Base-by-base conservation (phyloP, 768 basidiomycete species). In the Trametes elegans region DNA sequence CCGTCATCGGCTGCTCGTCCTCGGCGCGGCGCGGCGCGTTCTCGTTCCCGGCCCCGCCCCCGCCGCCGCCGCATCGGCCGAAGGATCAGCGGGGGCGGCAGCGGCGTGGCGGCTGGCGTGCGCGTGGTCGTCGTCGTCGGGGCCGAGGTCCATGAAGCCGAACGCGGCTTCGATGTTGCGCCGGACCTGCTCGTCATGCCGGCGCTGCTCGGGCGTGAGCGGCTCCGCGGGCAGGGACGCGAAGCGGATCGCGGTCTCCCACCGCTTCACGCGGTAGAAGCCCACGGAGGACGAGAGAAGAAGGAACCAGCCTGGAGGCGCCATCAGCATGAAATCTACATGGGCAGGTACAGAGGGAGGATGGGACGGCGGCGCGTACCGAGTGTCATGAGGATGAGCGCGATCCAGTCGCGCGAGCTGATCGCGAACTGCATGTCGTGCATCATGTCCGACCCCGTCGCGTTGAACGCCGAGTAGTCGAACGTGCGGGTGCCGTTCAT, bases 271-370 rank as follows among this genome's bases (percentile, higher is more conserved):
- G 57, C 90, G 85, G 82, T 85, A 87, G 71, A 80, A 97, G 9
- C 88, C 85, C 27, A 93, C 82, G 50, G 89, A 53, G 31, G 90
- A 92, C 1, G 92, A 88, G 29, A 97, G 76, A 28, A 98, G 76
- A 21, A 98, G 76, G 78, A 96, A 93, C 94, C 94, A 97, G 11
- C 93, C 87, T 89, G 53, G n/a, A n/a, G n/a, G n/a, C n/a, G n/a
- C n/a, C n/a, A n/a, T n/a, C n/a, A n/a, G n/a, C n/a, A n/a, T n/a
- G n/a, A n/a, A n/a, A n/a, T n/a, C n/a, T n/a, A 24, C 18, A 1
- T 14, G n/a, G 19, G 19, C 13, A 40, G 31, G 19, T 35, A 31
- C 9, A 36, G 41, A 23, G 13, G 13, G 7, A 23, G 16, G 29
- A 28, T 18, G 32, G 28, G 14, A 8, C 5, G 5, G 18, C 3